Evolutionary conservation across 2,329 filamentous ascomycete genomes (phyloP).

Genomic region (Sporothrix curviconia): DNA sequence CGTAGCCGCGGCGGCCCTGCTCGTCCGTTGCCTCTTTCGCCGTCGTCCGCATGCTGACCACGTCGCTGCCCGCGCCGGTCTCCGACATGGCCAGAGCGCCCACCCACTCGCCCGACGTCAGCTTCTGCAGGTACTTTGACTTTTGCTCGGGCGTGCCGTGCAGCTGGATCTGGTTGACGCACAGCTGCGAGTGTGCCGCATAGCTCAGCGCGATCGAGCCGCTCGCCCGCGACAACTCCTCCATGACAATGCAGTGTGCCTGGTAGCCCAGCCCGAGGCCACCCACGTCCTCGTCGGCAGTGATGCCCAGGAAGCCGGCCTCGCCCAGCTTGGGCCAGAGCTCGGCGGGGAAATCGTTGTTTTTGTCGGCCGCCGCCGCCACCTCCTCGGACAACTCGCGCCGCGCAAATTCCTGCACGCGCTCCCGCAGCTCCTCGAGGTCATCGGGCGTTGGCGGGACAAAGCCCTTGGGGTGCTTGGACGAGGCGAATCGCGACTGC

Average conservation of each 20-base stretch:
- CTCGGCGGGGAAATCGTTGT: slow-evolving; percentile 78
- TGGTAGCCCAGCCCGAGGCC: slow-evolving; percentile 91
- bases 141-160: slow-evolving; percentile 81
- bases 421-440: slow-evolving; percentile 71
- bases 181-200: slow-evolving; percentile 91
- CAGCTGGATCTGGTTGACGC: slow-evolving; percentile 91
- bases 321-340: slow-evolving; percentile 95
- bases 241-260: slow-evolving; percentile 91
- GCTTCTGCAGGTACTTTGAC: slow-evolving; percentile 65
- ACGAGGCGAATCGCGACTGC: slow-evolving; percentile 46
- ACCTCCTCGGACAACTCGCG: slow-evolving; percentile 81
- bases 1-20: slow-evolving; percentile 57
- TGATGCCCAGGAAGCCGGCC: slow-evolving; percentile 86
- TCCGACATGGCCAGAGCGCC: slow-evolving; percentile 95
- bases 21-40: slow-evolving; percentile 77
- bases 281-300: slow-evolving; percentile 85
- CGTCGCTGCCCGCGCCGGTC: slow-evolving; percentile 82
- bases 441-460: slow-evolving; percentile 63
- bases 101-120: slow-evolving; percentile 74
- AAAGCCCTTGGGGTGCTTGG: slow-evolving; percentile 58
- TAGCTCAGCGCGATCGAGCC: slow-evolving; percentile 84
- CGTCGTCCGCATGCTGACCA: slow-evolving; percentile 89
- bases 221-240: slow-evolving; percentile 84
- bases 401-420: slow-evolving; percentile 82
- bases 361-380: slow-evolving; percentile 73